Conservation (phyloP, 75 land plant genomes). For the Pinus taeda region DNA sequence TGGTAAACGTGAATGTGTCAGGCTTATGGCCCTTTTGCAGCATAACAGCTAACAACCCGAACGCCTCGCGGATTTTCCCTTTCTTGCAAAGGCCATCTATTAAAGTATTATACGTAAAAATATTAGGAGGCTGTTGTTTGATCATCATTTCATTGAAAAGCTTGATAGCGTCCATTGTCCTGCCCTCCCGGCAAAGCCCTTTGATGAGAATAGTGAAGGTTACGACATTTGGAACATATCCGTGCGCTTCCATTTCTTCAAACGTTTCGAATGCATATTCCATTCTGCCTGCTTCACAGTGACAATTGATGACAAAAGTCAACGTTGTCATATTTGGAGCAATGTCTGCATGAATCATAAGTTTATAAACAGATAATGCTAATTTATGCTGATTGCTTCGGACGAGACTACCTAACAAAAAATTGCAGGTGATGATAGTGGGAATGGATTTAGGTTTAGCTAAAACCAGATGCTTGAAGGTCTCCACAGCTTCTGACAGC, state of each 20-base stretch:
- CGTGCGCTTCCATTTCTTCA: constrained; percentile 7
- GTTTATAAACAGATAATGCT: no score
- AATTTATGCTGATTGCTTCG: no score
- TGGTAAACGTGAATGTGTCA: constrained; percentile 5
- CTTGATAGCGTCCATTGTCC: not conserved
- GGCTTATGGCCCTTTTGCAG: not conserved
- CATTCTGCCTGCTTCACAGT: constrained; percentile 13
- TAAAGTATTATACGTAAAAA: constrained; percentile 15
- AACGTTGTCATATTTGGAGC: constrained; percentile 6
- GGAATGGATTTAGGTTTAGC: no score
- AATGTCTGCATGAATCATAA: no score
- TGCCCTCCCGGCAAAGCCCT: constrained; percentile 14
- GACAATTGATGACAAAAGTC: constrained; percentile 4
- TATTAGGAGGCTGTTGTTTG: constrained; percentile 7
- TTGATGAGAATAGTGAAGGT: constrained; percentile 9
- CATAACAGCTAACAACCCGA: constrained; percentile 1
- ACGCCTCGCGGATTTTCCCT: not conserved
- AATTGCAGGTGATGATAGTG: no score
- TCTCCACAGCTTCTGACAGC: no score
- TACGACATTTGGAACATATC: constrained; percentile 12
- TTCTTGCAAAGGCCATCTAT: constrained; percentile 20
- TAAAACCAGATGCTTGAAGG: no score
- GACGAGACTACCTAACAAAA: no score
- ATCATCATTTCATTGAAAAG: constrained; percentile 3
- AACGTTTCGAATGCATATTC: constrained; percentile 6